These are phyloP conservation scores for Trichoderma orchidacearum DNA, from an alignment of 495 filamentous ascomycete genomes.

Conservation along the genomic window DNA sequence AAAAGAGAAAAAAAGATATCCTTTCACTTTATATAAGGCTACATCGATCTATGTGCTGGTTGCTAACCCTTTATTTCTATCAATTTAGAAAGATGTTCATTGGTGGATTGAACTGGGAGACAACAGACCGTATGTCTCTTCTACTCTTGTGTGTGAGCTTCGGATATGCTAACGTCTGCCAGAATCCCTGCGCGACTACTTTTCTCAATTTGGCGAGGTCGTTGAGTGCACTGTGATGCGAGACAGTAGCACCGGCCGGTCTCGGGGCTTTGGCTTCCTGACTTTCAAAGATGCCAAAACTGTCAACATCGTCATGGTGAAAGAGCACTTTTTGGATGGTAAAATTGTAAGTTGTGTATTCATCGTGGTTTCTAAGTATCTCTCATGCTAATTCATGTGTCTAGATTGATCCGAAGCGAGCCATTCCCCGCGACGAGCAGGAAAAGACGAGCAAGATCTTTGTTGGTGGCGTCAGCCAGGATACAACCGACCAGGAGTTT, in stretches of 20 bases:
- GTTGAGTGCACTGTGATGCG: constrained; percentile 97
- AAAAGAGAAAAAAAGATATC: too few relatives aligned
- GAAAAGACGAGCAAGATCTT: constrained; percentile 98
- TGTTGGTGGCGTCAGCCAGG: constrained; percentile 93
- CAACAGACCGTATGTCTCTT: constrained; percentile 74
- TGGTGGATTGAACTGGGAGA: constrained; percentile 97
- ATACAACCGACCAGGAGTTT: constrained; percentile 90
- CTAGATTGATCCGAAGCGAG: constrained; percentile 94
- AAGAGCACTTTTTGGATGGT: constrained; percentile 94
- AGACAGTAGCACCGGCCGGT: constrained; percentile 85
- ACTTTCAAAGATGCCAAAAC: constrained; percentile 96
- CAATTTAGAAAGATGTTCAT: constrained; percentile 92
- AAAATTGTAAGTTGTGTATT: constrained; percentile 66
- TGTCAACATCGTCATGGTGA: constrained; percentile 98
- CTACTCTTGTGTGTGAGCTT: neutral
- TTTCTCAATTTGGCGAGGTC: constrained; percentile 95
- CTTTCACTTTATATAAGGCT: too few relatives aligned
- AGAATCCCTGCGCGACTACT: constrained; percentile 98
- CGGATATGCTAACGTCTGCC: constrained; percentile 4
- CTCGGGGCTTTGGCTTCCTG: constrained; percentile 90
- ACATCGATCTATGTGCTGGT: neutral
- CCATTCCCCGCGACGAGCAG: constrained; percentile 94
- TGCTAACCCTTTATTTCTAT: constrained; percentile 15
- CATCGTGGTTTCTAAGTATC: neutral
- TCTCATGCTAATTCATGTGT: neutral